Conservation (phyloP, 768 basidiomycete genomes). For the Serendipita vermifera region DNA sequence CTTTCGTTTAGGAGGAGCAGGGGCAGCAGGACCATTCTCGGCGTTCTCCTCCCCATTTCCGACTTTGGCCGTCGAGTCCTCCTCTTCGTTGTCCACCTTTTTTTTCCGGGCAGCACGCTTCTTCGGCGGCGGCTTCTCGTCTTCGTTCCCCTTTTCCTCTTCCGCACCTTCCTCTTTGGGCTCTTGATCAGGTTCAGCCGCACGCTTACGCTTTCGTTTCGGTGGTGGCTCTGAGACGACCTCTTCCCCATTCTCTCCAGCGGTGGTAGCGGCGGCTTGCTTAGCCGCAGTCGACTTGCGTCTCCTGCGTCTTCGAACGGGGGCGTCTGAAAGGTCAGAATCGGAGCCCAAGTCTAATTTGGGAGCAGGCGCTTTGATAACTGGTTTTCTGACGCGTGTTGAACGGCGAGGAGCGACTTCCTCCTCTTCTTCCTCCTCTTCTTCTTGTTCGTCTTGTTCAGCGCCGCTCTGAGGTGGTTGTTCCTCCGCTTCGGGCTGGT, state of each 20-base stretch:
- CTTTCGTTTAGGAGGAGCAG: constrained; percentile 1
- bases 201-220: neutral
- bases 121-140: neutral
- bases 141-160: neutral
- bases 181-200: neutral
- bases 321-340: neutral
- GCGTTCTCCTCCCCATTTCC: neutral
- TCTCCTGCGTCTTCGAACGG: neutral
- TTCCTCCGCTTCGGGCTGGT: neutral
- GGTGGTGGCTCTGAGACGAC: too few species aligned
- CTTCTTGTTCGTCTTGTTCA: constrained; percentile 5
- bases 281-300: neutral
- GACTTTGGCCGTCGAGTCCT: constrained; percentile 8
- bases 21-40: too few species aligned
- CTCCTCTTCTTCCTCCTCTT: constrained; percentile 8
- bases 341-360: neutral
- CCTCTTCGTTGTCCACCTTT: constrained; percentile 10
- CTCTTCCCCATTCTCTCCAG: neutral
- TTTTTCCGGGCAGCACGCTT: neutral
- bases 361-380: neutral
- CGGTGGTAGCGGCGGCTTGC: neutral
- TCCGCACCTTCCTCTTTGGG: neutral
- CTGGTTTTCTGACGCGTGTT: constrained; percentile 8
- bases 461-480: neutral
- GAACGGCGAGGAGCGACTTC: constrained; percentile 9